Evolutionary conservation across 495 filamentous ascomycete species (phyloP).

Genomic region (Penicillium cinerascens): DNA sequence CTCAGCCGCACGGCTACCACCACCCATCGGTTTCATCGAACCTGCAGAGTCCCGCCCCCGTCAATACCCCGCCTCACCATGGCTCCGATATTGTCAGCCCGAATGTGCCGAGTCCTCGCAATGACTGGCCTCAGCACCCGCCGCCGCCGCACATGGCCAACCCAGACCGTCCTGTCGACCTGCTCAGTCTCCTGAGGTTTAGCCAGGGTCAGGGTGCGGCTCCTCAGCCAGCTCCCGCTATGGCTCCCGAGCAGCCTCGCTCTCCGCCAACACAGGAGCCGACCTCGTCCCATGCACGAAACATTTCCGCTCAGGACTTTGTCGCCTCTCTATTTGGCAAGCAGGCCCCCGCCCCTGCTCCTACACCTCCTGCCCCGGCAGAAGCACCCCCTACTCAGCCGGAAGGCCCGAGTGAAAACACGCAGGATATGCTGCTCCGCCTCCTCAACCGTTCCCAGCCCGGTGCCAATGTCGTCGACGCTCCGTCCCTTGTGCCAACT

Average conservation of each 20-base stretch:
- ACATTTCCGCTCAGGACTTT: conserved; percentile 60
- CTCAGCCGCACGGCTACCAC: conserved; percentile 38
- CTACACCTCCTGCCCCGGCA: conserved; percentile 14
- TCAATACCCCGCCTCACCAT: conserved; percentile 44
- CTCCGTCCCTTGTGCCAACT: conserved; percentile 10
- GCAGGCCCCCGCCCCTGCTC: conserved; percentile 27
- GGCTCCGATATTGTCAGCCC: conserved; percentile 50
- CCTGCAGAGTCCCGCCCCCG: conserved; percentile 42
- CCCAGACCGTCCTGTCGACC: conserved; percentile 60
- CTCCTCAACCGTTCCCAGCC: conserved; percentile 60
- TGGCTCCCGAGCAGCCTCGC: conserved; percentile 31
- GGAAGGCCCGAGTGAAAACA: conserved; percentile 46
- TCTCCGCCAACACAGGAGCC: conserved; percentile 36
- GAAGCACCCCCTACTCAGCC: conserved; percentile 16
- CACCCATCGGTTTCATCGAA: conserved; percentile 47
- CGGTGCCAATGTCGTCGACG: conserved; percentile 20
- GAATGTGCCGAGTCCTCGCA: conserved; percentile 40
- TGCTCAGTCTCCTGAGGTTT: conserved; percentile 88
- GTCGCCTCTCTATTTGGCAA: conserved; percentile 57
- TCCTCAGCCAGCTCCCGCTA: conserved; percentile 23
- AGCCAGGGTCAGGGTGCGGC: conserved; percentile 47
- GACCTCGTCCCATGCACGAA: conserved; percentile 44
- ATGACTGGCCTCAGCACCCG: conserved; percentile 29
- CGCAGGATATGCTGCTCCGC: conserved; percentile 63
- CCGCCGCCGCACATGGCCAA: conserved; percentile 35